Evolutionary conservation across 1,139 yeast genomes (phyloP), one percentile per base, ranked within the genome.

Genomic region (Hyphopichia pseudoburtonii): DNA sequence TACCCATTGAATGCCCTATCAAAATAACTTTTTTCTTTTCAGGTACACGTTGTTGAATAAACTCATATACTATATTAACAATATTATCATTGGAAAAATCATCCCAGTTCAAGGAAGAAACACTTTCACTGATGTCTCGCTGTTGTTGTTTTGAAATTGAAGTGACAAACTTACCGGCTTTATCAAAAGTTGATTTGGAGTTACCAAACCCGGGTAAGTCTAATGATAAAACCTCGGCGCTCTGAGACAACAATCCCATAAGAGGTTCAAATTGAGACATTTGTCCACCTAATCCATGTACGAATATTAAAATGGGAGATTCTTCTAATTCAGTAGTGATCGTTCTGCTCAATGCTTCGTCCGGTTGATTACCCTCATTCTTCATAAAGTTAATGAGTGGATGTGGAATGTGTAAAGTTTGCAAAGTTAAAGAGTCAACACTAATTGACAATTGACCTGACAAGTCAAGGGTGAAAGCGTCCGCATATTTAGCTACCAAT

Each of bases 201-300:
- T 73, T 72, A 14, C 94, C 94, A 58, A 82, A 82, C 0, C 94
- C 94, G 0, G 94, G 94, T 37, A 85, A 64, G 51, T 85, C 94
- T 16, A 85, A 50, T 1, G 86, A 71, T 38, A 80, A 53, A 3
- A 83, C 70, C 45, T 82, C 85, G 50, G 80, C 73, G 53, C 85
- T 80, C 50, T 82, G 85, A 21, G 86, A 70, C 40, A 85, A 70
- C 39, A 80, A 69, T 29, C 79, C 85, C 59, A 85, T 67, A 30
- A 83, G 61, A 3, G 79, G 76, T 47, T 82, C 87, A 53, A 86
- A 84, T 53, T 83, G 90, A 8, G 84, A 70, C 62, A 82, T 67
- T 52, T 83, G 90, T 7, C 94, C 94, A 1, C 94, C 94, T 31
- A 85, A 60, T 0, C 94, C 94, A 56, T 85, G 94, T 17, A 85